Percentiles rank a stretch among this genome's conserved stretches.
phyloP scores from a whole-genome alignment of 371 early-diverging fungal species.

The Mucor lusitanicus region DNA sequence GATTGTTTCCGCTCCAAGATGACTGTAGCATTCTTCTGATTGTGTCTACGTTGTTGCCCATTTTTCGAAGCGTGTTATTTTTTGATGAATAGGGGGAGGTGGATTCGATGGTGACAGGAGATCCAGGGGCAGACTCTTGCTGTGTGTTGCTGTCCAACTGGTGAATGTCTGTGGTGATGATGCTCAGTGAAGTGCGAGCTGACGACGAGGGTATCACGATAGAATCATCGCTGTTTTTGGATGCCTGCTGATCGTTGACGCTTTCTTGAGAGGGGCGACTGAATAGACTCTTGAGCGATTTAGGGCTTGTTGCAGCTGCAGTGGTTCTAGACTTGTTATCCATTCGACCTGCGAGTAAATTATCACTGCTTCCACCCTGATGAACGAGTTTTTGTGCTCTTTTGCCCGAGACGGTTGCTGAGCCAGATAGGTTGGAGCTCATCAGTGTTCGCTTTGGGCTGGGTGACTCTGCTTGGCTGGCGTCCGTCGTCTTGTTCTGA shows the following conservation, averaged over 20 bases:
- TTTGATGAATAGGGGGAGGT: constrained; percentile 14
- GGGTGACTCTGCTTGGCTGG: neutral
- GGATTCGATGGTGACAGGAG: constrained; percentile 6
- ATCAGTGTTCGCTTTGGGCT: constrained; percentile 13
- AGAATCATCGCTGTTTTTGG: neutral
- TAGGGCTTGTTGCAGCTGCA: neutral
- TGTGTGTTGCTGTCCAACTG: neutral
- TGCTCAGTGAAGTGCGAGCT: neutral
- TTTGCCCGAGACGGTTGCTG: constrained; percentile 18
- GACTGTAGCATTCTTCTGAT: constrained; percentile 40
- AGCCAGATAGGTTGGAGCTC: constrained; percentile 20
- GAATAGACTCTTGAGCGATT: constrained; percentile 7
- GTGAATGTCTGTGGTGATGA: neutral
- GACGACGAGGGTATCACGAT: neutral
- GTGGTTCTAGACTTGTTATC: neutral
- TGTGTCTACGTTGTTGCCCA: constrained; percentile 31
- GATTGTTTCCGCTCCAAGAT: constrained; percentile 33
- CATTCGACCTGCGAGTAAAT: neutral
- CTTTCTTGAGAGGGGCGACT: constrained; percentile 1
- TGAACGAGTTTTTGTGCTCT: neutral
- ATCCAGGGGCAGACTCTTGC: neutral
- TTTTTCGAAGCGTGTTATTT: constrained; percentile 9
- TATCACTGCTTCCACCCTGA: neutral
- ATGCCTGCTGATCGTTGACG: neutral
- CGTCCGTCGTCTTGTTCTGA: neutral